Base-by-base conservation (phyloP, 768 basidiomycete species). In the Kwoniella botswanensis region DNA sequence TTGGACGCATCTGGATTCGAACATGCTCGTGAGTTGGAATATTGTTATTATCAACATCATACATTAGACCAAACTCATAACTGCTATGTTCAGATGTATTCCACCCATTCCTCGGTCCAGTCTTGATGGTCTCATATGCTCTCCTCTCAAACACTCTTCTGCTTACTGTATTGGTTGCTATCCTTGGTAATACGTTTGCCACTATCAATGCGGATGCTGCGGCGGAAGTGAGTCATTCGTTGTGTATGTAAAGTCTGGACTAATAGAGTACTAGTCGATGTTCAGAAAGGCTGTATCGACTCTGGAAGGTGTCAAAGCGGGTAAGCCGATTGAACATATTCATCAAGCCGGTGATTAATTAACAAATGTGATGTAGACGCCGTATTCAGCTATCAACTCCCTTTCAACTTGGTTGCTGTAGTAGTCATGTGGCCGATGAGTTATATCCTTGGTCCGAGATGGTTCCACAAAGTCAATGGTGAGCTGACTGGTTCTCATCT, bases 171-270 rank as follows among this genome's bases (percentile, higher is more conserved):
- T 76, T 83, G 7, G 74, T 85, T 52, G 79, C 82, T 4, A 98
- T 98, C 60, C 86, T 99, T 26, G 93, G 93, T 6, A 93, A 98
- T 79, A 98, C 97, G 0, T 99, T 99, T 82, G 90, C 95, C 0
- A 92, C 88, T 7, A 93, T 98, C 77, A 95, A 90, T 72, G 91
- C 93, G 75, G 94, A 98, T 83, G 97, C 96, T 41, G 90, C 89
- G 1, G 94, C 94, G 1, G 94, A 97, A 87, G 93, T 93, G 74
- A 61, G 81, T 72, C 26, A 63, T 9, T 41, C 17, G 46, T 12
- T n/a, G 42, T 26, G 24, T 54, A 41, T 29, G 26, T 66, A 71
- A 76, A 65, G 44, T 42, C 17, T 26, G 12, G 18, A 63, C 53
- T 62, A 56, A 15, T 22, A 15, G 15, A 1, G 29, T 21, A 15